Evolutionary conservation across 2,329 filamentous ascomycete genomes (phyloP).

Genomic region (Achaetomium macrosporum): DNA sequence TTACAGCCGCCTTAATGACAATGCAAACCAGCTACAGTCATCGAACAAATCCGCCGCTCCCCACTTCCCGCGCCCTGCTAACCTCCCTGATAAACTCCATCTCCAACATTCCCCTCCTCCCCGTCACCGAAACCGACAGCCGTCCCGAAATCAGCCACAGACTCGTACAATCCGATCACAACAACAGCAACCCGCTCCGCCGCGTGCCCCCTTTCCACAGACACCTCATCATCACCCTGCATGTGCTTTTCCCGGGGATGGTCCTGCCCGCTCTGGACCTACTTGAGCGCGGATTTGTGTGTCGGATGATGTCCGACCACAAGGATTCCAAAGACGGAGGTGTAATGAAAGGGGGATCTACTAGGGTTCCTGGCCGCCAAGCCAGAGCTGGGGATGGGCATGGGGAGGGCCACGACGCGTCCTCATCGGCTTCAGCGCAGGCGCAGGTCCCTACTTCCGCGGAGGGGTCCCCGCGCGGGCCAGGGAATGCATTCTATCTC

Average conservation of each 20-base stretch:
- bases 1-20: background rate
- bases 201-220: constrained; percentile 36
- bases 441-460: too few species aligned
- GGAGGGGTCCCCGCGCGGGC: too few species aligned
- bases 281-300: constrained; percentile 71
- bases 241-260: constrained; percentile 76
- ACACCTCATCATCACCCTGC: constrained; percentile 67
- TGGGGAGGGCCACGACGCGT: too few species aligned
- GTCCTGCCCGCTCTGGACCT: constrained; percentile 83
- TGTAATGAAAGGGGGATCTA: too few species aligned
- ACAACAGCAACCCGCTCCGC: constrained; percentile 31
- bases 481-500: constrained; percentile 10
- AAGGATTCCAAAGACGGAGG: background rate
- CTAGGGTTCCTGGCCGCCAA: too few species aligned
- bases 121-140: background rate
- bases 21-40: background rate
- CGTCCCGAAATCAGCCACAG: background rate
- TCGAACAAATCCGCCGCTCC: constrained; percentile 23
- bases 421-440: too few species aligned
- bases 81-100: constrained; percentile 45
- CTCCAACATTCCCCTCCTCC: constrained; percentile 26
- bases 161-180: background rate
- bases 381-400: background rate
- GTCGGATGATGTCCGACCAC: constrained; percentile 38
- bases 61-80: constrained; percentile 41